Conservation (phyloP, 768 basidiomycete genomes). For the Naganishia vaughanmartiniae region DNA sequence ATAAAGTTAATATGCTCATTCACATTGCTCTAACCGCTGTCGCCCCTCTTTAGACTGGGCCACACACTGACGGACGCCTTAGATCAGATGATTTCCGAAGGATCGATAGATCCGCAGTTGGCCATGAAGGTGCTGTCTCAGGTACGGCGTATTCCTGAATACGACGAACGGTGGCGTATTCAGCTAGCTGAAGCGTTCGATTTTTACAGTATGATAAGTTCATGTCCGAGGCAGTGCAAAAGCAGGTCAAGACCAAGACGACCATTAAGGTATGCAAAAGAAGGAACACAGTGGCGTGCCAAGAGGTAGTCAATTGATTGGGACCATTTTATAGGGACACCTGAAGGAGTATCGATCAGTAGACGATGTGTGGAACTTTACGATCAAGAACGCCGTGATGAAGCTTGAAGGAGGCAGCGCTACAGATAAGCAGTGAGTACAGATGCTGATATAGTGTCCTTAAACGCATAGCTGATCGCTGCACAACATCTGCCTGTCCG, state of each 20-base stretch:
- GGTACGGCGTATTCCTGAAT: conserved; percentile 56
- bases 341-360: conserved; percentile 66
- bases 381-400: conserved; percentile 85
- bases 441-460: no score
- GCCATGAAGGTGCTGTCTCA: conserved; percentile 99
- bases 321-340: conserved; percentile 64
- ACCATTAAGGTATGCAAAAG: conserved; percentile 68
- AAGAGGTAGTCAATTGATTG: neutral
- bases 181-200: neutral
- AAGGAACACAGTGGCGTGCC: neutral
- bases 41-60: conserved; percentile 67
- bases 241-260: conserved; percentile 92
- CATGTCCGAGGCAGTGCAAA: conserved; percentile 84
- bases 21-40: neutral
- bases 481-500: no score
- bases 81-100: conserved; percentile 95
- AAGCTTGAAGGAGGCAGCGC: conserved; percentile 73
- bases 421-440: conserved; percentile 33
- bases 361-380: conserved; percentile 88
- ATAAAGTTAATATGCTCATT: no score
- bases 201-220: conserved; percentile 87
- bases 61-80: conserved; percentile 96
- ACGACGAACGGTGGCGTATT: neutral
- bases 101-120: conserved; percentile 92
- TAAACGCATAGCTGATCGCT: neutral